These are phyloP conservation scores for Metschnikowia rubicola DNA, from an alignment of 805 yeast species.

Conservation along the genomic window DNA sequence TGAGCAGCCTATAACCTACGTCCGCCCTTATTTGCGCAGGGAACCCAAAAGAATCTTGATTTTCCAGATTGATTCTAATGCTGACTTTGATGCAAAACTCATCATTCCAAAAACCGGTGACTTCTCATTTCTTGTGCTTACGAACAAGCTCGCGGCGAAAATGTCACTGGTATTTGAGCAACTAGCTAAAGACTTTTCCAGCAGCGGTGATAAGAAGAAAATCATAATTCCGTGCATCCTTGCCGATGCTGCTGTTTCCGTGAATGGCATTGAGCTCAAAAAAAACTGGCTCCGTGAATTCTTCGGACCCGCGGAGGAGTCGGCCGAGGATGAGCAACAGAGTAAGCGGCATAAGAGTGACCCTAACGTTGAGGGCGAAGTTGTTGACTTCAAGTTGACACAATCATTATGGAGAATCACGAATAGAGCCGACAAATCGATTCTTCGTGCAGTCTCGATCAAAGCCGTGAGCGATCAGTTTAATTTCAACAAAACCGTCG, in stretches of 20 bases:
- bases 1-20: slow-evolving; percentile 27
- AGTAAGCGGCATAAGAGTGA: slow-evolving; percentile 7
- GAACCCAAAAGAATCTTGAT: slow-evolving; percentile 33
- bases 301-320: slow-evolving; percentile 9
- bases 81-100: slow-evolving; percentile 30
- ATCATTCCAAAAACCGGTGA: slow-evolving; percentile 27
- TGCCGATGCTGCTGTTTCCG: slow-evolving; percentile 25
- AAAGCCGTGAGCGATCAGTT: slow-evolving; percentile 29
- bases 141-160: slow-evolving; percentile 22
- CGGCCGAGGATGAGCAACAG: slow-evolving; percentile 5
- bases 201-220: slow-evolving; percentile 17
- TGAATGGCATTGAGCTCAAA: slow-evolving; percentile 36
- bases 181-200: slow-evolving; percentile 17
- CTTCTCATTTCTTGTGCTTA: slow-evolving; percentile 25
- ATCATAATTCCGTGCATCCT: slow-evolving; percentile 26
- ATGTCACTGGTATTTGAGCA: slow-evolving; percentile 26
- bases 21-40: slow-evolving; percentile 30
- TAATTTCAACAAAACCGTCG: slow-evolving; percentile 15
- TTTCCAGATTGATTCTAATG: slow-evolving; percentile 28
- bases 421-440: slow-evolving; percentile 21
- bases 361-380: slow-evolving; percentile 26
- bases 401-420: slow-evolving; percentile 43
- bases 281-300: slow-evolving; percentile 33
- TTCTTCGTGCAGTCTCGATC: slow-evolving; percentile 29
- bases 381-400: slow-evolving; percentile 41